Evolutionary conservation across 163 green algal species (phyloP).

Genomic region (Prototheca wickerhamii): DNA sequence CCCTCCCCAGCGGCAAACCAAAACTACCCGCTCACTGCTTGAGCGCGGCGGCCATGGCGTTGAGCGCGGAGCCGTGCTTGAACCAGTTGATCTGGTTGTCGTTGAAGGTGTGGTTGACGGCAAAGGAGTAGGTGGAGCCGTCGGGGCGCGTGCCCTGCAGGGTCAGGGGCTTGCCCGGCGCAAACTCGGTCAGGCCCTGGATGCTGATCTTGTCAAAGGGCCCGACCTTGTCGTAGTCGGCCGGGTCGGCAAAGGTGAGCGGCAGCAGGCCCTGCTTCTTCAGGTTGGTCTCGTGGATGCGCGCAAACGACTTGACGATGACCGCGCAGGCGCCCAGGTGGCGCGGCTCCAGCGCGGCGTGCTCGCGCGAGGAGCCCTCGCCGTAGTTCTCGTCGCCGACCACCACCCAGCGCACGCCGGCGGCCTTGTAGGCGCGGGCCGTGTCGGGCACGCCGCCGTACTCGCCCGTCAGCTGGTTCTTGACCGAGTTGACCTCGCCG

Average conservation of each 20-base stretch:
- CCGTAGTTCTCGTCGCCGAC: constrained; percentile 96
- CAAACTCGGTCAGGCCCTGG: constrained; percentile 64
- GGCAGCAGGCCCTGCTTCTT: constrained; percentile 83
- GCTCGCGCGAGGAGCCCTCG: constrained; percentile 83
- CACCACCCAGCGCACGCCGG: constrained; percentile 76
- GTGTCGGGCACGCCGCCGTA: constrained; percentile 77
- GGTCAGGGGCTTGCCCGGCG: constrained; percentile 68
- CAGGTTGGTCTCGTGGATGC: constrained; percentile 96
- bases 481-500: constrained; percentile 68
- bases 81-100: constrained; percentile 94
- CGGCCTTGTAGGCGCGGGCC: constrained; percentile 70
- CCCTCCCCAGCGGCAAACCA: too few relatives aligned
- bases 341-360: constrained; percentile 88
- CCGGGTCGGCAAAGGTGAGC: constrained; percentile 80
- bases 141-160: constrained; percentile 71
- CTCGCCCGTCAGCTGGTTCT: constrained; percentile 68
- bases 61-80: constrained; percentile 84
- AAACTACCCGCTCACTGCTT: too few relatives aligned
- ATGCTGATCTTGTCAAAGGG: constrained; percentile 72
- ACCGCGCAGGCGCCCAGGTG: constrained; percentile 80
- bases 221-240: constrained; percentile 85
- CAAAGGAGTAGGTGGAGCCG: constrained; percentile 74
- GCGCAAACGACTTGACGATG: constrained; percentile 92
- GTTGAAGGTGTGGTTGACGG: constrained; percentile 94
- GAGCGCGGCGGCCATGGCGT: constrained; percentile 64